Base-by-base conservation (phyloP, 331 rosid genomes). In the Quercus lobata region DNA sequence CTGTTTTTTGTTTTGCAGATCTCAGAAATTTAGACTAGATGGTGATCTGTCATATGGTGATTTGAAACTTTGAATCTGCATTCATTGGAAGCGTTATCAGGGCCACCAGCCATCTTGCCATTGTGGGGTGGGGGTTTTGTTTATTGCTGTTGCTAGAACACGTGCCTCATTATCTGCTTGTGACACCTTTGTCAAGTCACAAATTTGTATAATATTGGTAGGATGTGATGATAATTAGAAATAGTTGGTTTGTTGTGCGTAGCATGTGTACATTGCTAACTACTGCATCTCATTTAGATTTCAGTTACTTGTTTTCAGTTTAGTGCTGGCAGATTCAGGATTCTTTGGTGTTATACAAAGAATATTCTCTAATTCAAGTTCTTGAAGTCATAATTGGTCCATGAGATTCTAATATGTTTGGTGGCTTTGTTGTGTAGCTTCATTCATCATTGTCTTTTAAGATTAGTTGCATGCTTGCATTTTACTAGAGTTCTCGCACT, bases 241-340 rank as follows among this genome's bases (percentile, higher is more conserved):
- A 72, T 71, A 71, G 80, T 78, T 72, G 78, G 82, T 44, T 83
- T 79, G 85, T 80, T 77, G 72, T 74, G 53, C 84, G 84, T 83
- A 86, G 94, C 81, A 78, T 79, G 72, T 91, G 93, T 88, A 89
- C 92, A 94, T 92, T 83, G 85, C 97, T 84, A 87, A 89, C 90
- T 78, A 63, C 76, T 80, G 80, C 88, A 72, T 49, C 87, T 82
- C 85, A 60, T 76, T 82, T 73, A 75, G 77, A 82, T 83, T 81
- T 80, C 66, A 32, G 75, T 63, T 73, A 76, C 85, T 35, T 66
- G 71, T 73, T 84, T 70, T 82, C 80, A 72, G 69, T 84, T 86
- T 86, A 76, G 60, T 89, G 86, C 80, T 88, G 88, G 92, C 88
- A 87, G 91, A 89, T 86, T 89, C 86, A 86, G 88, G 88, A 81